Conservation (phyloP, 1,139 yeast genomes). For the Sugiyamaella sp. region DNA sequence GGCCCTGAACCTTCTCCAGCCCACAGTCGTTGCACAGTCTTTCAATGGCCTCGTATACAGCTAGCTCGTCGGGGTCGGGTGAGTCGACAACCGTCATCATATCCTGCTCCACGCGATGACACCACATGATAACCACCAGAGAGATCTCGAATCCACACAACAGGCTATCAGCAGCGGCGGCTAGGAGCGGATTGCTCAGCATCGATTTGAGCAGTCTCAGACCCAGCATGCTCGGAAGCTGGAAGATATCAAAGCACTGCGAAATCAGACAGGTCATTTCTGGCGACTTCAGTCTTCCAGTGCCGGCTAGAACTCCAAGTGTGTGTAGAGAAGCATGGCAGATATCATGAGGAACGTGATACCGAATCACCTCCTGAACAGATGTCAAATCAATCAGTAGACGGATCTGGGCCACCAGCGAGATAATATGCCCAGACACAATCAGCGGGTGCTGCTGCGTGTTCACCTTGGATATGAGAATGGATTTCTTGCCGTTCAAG, state of each 20-base stretch:
- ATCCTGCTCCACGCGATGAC: constrained; percentile 38
- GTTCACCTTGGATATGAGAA: constrained; percentile 26
- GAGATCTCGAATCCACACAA: constrained; percentile 37
- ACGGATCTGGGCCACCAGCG: constrained; percentile 33
- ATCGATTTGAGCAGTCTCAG: constrained; percentile 29
- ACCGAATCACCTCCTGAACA: constrained; percentile 32
- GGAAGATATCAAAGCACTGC: constrained; percentile 36
- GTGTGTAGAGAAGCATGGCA: constrained; percentile 32
- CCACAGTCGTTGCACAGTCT: constrained; percentile 34
- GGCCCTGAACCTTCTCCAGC: constrained; percentile 33
- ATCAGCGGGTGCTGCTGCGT: constrained; percentile 35
- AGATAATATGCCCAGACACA: constrained; percentile 27
- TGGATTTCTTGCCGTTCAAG: constrained; percentile 23
- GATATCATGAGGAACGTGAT: constrained; percentile 37
- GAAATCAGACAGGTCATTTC: constrained; percentile 31
- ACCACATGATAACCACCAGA: constrained; percentile 40
- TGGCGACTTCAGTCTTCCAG: constrained; percentile 29
- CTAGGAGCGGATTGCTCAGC: constrained; percentile 30
- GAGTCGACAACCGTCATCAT: constrained; percentile 24
- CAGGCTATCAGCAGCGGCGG: constrained; percentile 33
- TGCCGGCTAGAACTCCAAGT: constrained; percentile 25
- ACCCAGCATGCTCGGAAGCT: constrained; percentile 33
- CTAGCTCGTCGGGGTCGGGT: constrained; percentile 29
- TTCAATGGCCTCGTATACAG: constrained; percentile 32
- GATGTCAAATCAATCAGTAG: constrained; percentile 34